These are phyloP conservation scores for Aspergillus pseudoviridinutans DNA, from an alignment of 2,329 filamentous ascomycete genomes.

Conservation along the genomic window DNA sequence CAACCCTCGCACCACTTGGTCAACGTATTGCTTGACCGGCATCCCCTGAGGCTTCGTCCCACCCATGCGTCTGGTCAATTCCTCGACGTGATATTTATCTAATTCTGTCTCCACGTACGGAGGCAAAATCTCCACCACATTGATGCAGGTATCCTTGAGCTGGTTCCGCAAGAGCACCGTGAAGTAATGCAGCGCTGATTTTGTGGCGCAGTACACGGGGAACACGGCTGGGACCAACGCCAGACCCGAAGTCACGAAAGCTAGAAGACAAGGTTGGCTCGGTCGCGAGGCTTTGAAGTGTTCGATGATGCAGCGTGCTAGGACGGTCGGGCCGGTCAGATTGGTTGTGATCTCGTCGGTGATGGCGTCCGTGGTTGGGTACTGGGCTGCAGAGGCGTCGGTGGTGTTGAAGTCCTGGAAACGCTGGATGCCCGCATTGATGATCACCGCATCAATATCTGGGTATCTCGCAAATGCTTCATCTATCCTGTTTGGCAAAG, in stretches of 20 bases:
- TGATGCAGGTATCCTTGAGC: slow-evolving; percentile 20
- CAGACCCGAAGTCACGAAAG: background rate
- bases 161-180: slow-evolving; percentile 25
- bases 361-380: slow-evolving; percentile 14
- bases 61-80: too few species aligned
- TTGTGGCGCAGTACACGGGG: slow-evolving; percentile 32
- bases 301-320: slow-evolving; percentile 6
- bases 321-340: slow-evolving; percentile 25
- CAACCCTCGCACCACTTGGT: too few species aligned
- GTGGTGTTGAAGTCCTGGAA: slow-evolving; percentile 21
- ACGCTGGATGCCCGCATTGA: slow-evolving; percentile 29
- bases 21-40: too few species aligned
- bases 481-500: slow-evolving; percentile 10
- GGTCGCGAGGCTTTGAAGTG: background rate
- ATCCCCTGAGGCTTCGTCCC: too few species aligned
- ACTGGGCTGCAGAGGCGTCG: too few species aligned
- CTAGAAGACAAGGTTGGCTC: background rate
- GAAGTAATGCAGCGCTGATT: slow-evolving; percentile 29
- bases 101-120: slow-evolving; percentile 36
- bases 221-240: slow-evolving; percentile 11
- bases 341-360: slow-evolving; percentile 22
- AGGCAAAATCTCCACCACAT: slow-evolving; percentile 34
- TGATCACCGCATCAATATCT: slow-evolving; percentile 30
- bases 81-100: slow-evolving; percentile 11
- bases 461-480: slow-evolving; percentile 20